Evolutionary conservation across 1,284 basidiomycete species (phyloP).

Genomic region (Anthracocystis walkeri): DNA sequence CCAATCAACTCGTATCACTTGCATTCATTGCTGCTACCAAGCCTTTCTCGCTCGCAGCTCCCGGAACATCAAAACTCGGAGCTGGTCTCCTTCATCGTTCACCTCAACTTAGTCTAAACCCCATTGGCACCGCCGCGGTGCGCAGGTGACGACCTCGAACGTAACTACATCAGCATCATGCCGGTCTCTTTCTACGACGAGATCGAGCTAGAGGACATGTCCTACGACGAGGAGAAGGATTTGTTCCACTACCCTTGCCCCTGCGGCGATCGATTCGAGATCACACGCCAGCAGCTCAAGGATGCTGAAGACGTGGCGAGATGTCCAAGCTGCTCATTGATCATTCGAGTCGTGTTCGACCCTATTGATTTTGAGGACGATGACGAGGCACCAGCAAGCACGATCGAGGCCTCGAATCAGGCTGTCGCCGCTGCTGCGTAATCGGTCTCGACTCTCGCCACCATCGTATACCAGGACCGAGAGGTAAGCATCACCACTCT

Average conservation of each 20-base stretch:
- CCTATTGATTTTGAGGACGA: constrained; percentile 75
- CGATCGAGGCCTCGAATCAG: constrained; percentile 22
- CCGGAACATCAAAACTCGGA: background rate
- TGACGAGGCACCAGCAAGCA: constrained; percentile 25
- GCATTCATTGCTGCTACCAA: background rate
- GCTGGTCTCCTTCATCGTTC: constrained; percentile 20
- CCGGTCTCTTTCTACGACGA: constrained; percentile 65
- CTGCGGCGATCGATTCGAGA: constrained; percentile 98
- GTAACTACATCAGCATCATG: constrained; percentile 16
- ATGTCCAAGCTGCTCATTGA: constrained; percentile 93
- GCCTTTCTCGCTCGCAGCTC: background rate
- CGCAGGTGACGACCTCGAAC: constrained; percentile 41
- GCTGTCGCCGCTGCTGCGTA: constrained; percentile 31
- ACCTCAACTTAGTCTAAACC: background rate
- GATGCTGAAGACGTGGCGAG: constrained; percentile 95
- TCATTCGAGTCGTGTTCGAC: constrained; percentile 94
- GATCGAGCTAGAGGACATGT: constrained; percentile 69
- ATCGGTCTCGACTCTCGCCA: constrained; percentile 2
- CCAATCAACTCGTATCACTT: background rate
- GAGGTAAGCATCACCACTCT: constrained; percentile 24
- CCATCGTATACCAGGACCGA: background rate
- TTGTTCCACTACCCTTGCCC: constrained; percentile 93
- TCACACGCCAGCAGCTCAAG: constrained; percentile 82
- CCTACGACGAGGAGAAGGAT: constrained; percentile 66
- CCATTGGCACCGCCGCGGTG: constrained; percentile 11